Base-by-base conservation (phyloP, 768 basidiomycete genomes). In the Pholiota microspora region DNA sequence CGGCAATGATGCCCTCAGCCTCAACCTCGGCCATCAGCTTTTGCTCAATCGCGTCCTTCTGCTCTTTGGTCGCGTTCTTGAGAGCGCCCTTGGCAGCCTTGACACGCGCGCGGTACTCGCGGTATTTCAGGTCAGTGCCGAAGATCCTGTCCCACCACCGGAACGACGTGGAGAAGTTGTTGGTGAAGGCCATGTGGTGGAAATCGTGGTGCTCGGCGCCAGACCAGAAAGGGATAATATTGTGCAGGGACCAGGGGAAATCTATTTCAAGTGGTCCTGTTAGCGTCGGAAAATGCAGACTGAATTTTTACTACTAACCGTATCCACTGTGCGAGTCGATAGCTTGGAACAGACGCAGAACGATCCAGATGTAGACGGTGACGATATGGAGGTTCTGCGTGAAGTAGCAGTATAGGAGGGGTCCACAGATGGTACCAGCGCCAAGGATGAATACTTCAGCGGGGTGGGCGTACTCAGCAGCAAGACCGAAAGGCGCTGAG, bases 121-220 rank as follows among this genome's bases (percentile, higher is more conserved):
- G 83, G 75, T 97, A 98, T 76, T 92, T 93, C 71, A 77, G 71
- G 65, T 99, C 96, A 0, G 96, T 98, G 48, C 94, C 94, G 64
- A 91, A 86, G 60, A 93, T 71, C 56, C 81, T 80, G 70, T 98
- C 96, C 70, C 89, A 92, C 88, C 92, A 96, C 35, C 94, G 84
- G 85, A 97, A 97, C 18, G 88, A 91, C 6, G 94, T 95, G 7
- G 92, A 90, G 69, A 81, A 96, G 78, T 95, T 95, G 78, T 94
- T 94, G 47, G 84, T 84, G 77, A 94, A 96, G 3, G 90, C 87
- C 90, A 94, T 91, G 74, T 99, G 96, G 72, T 98, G 96, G 84
- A 94, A 98, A 67, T 98, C 95, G 69, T 97, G 95, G 73, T 96
- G 93, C 64, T 98, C 96, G 0, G 94, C 94, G 34, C 96, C 95